A percentile compares a stretch with the other conserved stretches of the same genome.
These are phyloP conservation scores for Porcisia hertigi DNA, from an alignment of 208 protist genomes.

Conservation along the genomic window DNA sequence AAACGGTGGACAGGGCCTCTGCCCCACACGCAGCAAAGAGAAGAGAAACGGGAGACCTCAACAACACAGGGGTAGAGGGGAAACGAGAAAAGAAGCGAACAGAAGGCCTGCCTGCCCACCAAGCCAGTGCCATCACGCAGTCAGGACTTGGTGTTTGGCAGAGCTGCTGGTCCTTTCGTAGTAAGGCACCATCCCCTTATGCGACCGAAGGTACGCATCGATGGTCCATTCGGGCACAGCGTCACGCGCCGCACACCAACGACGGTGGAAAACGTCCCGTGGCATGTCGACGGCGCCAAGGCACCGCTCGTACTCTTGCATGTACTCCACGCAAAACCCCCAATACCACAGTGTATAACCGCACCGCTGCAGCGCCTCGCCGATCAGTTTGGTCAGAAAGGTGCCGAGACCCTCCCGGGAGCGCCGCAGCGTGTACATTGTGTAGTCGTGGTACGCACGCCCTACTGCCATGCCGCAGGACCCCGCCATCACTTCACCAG, in stretches of 20 bases:
- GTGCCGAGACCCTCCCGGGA: slow-evolving; percentile 43
- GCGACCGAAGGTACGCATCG: slow-evolving; percentile 39
- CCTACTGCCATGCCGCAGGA: slow-evolving; percentile 68
- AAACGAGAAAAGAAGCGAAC: neutral
- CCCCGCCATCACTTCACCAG: slow-evolving; percentile 46
- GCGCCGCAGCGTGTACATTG: slow-evolving; percentile 67
- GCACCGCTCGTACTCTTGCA: slow-evolving; percentile 52
- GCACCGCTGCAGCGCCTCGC: slow-evolving; percentile 68
- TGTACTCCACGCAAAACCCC: slow-evolving; percentile 68
- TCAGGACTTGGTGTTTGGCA: neutral
- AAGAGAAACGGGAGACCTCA: too few species aligned
- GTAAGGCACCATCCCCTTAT: slow-evolving; percentile 53
- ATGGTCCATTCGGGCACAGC: slow-evolving; percentile 28
- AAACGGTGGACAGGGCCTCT: neutral
- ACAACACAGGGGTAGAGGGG: neutral
- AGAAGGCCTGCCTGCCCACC: too few species aligned
- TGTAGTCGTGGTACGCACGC: slow-evolving; percentile 74
- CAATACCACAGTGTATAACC: slow-evolving; percentile 85
- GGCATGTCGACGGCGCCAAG: slow-evolving; percentile 50
- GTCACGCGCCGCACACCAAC: slow-evolving; percentile 49
- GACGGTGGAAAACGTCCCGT: slow-evolving; percentile 43
- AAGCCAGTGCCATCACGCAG: neutral
- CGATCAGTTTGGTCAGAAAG: slow-evolving; percentile 66
- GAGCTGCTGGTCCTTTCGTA: neutral
- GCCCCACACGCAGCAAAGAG: neutral